Evolutionary conservation across 441 rosid genomes (phyloP), one percentile per base, ranked within the genome.

Genomic region (Arabidopsis lyrata): DNA sequence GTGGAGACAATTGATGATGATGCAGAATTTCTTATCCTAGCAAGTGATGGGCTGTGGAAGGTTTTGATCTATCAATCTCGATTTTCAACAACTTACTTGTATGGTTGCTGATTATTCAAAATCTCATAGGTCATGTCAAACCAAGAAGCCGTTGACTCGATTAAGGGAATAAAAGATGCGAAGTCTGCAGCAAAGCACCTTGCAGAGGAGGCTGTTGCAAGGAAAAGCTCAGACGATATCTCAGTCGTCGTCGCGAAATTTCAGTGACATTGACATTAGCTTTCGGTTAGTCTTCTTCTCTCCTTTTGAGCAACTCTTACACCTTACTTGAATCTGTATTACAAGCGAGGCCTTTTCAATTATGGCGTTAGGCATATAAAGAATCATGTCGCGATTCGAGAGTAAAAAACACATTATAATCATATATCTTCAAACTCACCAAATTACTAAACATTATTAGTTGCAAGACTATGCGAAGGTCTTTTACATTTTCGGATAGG

Each of bases 1-100:
- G 74, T 84, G 60, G 91, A 92, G 70, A 57, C 49, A 36, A 74
- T 95, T 15, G 85, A 77, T 16, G 86, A 87, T 68, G 91, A 80
- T 59, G 82, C 88, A 1, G 91, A 92, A 35, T 89, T 70, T 54
- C 80, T 89, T 39, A 85, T 95, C 77, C 72, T 95, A 77, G 97
- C 97, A 10, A 95, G 99, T 75, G 97, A 95, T 74, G 97, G 99
- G 6, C 74, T 95, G 16, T 92, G 99, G 97, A 90, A 89, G 96
- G 99, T 92, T 29, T 20, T 15, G 67, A 65, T 54, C 32, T 56
- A 14, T 56, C 18, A 32, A 11, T 34, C 61, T 63, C 35, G 52
- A 29, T 65, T 54, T 31, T 66, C 32, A 12, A 36, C 32, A 48
- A 63, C 6, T 52, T 68, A 38, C 49, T 48, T 10, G 8, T 73